Conservation (phyloP, 352 stramenopile genomes). For the Globisporangium cylindrosporum region DNA sequence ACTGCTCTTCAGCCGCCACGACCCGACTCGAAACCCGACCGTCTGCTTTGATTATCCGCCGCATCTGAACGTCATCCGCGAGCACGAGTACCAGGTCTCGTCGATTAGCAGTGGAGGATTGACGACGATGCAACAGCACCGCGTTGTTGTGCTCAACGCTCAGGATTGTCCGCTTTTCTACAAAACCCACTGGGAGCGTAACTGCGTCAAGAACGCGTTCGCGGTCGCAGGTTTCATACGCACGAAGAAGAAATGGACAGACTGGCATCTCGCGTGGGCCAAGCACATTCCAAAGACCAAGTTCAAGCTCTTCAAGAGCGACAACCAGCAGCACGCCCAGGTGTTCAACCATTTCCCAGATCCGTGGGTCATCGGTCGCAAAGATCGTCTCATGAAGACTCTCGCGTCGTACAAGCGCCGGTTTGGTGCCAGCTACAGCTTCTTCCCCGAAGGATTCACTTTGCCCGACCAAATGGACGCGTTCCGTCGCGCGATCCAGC, state of each 20-base stretch:
- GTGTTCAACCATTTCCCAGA: conserved; percentile 90
- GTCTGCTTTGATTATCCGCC: conserved; percentile 90
- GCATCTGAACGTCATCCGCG: conserved; percentile 50
- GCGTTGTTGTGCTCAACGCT: conserved; percentile 39
- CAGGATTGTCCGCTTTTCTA: conserved; percentile 53
- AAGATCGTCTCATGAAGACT: conserved; percentile 85
- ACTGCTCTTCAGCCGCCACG: conserved; percentile 49
- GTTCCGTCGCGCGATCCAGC: conserved; percentile 49
- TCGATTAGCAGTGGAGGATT: neutral
- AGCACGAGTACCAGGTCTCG: conserved; percentile 20
- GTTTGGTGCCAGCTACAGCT: conserved; percentile 60
- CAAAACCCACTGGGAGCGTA: conserved; percentile 90
- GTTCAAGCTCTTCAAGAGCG: conserved; percentile 44
- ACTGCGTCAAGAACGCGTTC: conserved; percentile 92
- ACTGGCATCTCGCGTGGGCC: conserved; percentile 62
- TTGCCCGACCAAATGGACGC: conserved; percentile 71
- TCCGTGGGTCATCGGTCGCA: conserved; percentile 88
- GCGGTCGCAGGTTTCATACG: conserved; percentile 65
- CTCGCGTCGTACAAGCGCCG: conserved; percentile 54
- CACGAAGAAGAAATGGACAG: conserved; percentile 53
- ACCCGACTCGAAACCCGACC: conserved; percentile 51
- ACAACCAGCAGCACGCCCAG: conserved; percentile 39
- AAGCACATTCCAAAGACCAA: conserved; percentile 67
- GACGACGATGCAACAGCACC: conserved; percentile 4
- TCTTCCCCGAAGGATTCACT: conserved; percentile 84